These are phyloP conservation scores for Rhynchospora breviuscula DNA, from an alignment of 176 grass and related monocot species.

Conservation along the genomic window DNA sequence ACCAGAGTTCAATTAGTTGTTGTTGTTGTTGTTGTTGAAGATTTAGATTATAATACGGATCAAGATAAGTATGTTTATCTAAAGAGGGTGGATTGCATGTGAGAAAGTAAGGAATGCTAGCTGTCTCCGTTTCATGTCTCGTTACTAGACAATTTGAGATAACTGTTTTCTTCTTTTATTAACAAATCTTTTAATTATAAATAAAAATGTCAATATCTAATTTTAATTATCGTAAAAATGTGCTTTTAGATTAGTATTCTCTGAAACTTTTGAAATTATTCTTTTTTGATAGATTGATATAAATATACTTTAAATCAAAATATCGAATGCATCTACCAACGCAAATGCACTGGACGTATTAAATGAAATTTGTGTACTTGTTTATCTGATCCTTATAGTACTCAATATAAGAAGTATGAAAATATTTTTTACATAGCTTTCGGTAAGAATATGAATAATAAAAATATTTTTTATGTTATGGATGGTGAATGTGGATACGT, in stretches of 20 bases:
- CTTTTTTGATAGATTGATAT: background rate
- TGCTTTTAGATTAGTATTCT: background rate
- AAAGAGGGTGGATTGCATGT: constrained; percentile 16
- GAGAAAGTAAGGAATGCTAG: constrained; percentile 1
- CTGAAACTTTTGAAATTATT: background rate
- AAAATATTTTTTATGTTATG: background rate
- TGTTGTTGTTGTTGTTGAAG: no score
- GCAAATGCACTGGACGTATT: no score
- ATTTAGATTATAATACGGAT: no score
- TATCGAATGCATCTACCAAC: background rate
- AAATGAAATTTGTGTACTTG: background rate
- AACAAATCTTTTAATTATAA: background rate
- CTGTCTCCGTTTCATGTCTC: background rate
- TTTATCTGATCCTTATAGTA: background rate
- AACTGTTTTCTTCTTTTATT: background rate
- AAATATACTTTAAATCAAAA: background rate
- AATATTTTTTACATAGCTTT: background rate
- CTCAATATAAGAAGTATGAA: background rate
- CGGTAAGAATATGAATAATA: background rate
- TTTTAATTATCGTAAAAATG: background rate
- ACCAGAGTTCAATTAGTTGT: no score
- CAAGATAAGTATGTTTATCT: background rate
- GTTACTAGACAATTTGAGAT: background rate
- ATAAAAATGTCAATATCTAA: background rate
- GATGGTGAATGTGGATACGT: no score